A percentile compares a stretch with the other conserved stretches of the same genome.
These are phyloP conservation scores for Allium sativum DNA, from an alignment of 106 monocot species.

Conservation along the genomic window DNA sequence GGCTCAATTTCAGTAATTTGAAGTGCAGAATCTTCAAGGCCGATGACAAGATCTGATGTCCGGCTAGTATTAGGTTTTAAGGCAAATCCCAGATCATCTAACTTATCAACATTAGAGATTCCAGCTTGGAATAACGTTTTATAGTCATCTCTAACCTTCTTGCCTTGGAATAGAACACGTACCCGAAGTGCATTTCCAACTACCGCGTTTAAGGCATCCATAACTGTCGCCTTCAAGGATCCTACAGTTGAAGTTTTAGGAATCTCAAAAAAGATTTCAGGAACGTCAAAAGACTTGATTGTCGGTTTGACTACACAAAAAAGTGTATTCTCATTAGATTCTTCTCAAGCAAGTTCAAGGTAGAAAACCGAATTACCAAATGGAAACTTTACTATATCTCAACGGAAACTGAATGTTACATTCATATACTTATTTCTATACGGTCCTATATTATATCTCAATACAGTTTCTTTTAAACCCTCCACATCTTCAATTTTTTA, in stretches of 20 bases:
- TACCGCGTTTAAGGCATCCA: constrained; percentile 63
- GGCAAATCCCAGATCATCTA: constrained; percentile 49
- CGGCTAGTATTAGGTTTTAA: constrained; percentile 43
- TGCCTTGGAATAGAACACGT: constrained; percentile 54
- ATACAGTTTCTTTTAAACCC: too few relatives aligned
- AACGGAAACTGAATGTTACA: too few relatives aligned
- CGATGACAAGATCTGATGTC: too few relatives aligned
- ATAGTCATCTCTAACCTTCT: constrained; percentile 56
- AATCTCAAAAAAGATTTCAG: constrained; percentile 77
- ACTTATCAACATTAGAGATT: constrained; percentile 33
- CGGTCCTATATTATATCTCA: too few relatives aligned
- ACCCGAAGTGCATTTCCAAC: constrained; percentile 48
- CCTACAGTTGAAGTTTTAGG: constrained; percentile 85
- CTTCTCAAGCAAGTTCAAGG: neutral
- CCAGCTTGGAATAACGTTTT: constrained; percentile 65
- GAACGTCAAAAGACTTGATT: constrained; percentile 73
- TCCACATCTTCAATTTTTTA: too few relatives aligned
- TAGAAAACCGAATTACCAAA: neutral
- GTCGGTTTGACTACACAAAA: constrained; percentile 56
- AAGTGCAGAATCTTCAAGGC: constrained; percentile 12
- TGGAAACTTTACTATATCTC: too few relatives aligned
- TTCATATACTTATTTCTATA: too few relatives aligned
- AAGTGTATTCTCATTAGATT: neutral
- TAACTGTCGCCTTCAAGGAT: constrained; percentile 71
- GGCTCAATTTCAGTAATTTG: constrained; percentile 20